A percentile compares a stretch with the other conserved stretches of the same genome.
Evolutionary conservation across 129 eudicot genomes (phyloP).

Genomic region (Pittosporum tobira): DNA sequence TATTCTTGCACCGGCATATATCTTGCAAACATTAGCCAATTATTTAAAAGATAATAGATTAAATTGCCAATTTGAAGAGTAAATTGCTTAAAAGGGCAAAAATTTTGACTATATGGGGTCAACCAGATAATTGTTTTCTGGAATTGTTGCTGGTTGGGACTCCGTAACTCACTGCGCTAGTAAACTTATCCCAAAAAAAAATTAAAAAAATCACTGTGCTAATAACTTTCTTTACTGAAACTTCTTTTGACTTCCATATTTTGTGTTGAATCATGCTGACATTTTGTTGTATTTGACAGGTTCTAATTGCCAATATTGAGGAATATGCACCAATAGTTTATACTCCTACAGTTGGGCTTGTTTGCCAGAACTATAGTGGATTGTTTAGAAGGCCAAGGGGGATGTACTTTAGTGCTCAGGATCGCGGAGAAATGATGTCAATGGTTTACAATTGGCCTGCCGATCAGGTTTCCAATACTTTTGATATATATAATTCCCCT

Average conservation of each 20-base stretch:
- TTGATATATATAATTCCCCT: background rate
- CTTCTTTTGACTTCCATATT: no score
- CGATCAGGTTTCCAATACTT: constrained; percentile 54
- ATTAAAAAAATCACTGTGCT: no score
- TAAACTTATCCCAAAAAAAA: no score
- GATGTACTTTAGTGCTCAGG: constrained; percentile 90
- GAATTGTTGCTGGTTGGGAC: background rate
- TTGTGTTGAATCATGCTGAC: background rate
- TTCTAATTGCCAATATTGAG: constrained; percentile 81
- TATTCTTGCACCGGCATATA: background rate
- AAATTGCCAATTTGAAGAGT: background rate
- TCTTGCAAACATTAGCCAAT: background rate
- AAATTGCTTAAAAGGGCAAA: no score
- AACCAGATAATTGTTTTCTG: background rate
- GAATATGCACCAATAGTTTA: constrained; percentile 97
- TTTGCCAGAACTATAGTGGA: constrained; percentile 93
- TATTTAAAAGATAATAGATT: no score
- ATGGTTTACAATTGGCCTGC: constrained; percentile 99
- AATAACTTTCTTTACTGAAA: no score
- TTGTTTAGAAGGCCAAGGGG: constrained; percentile 97
- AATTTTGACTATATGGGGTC: no score
- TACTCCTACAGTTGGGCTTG: constrained; percentile 98
- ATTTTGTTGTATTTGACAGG: constrained; percentile 34
- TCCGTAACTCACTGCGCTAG: background rate
- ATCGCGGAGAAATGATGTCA: constrained; percentile 99